Conservation (phyloP, 2,329 filamentous ascomycete genomes). For the Septoria linicola region DNA sequence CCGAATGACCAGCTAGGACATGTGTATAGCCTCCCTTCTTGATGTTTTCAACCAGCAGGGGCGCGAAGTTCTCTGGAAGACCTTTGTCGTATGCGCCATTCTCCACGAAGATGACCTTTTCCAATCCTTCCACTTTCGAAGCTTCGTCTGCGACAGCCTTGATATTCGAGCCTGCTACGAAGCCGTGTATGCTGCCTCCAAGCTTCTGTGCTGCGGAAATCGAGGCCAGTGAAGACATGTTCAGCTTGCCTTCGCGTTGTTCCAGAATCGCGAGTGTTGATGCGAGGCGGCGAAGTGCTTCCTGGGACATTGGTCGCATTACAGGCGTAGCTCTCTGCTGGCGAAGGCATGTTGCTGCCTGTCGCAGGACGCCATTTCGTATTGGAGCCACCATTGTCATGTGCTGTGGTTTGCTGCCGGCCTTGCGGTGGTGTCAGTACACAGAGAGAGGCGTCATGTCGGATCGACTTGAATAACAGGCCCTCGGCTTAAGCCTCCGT, state of each 20-base stretch:
- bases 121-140: constrained; percentile 83
- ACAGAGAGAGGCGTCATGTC: constrained; percentile 8
- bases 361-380: constrained; percentile 30
- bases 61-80: constrained; percentile 91
- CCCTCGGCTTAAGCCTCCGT: background rate
- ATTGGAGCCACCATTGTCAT: constrained; percentile 24
- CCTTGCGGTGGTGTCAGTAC: constrained; percentile 1
- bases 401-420: background rate
- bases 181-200: constrained; percentile 80
- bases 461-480: no score
- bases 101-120: constrained; percentile 87
- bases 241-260: constrained; percentile 86
- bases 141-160: constrained; percentile 77
- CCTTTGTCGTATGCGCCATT: constrained; percentile 92
- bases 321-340: constrained; percentile 31
- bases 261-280: constrained; percentile 91
- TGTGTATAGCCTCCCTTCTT: constrained; percentile 94
- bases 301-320: constrained; percentile 45
- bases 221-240: constrained; percentile 52
- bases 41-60: constrained; percentile 90
- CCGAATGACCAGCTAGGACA: constrained; percentile 84
- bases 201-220: constrained; percentile 28
- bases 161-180: constrained; percentile 78
- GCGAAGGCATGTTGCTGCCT: constrained; percentile 36
- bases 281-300: constrained; percentile 66